These are phyloP conservation scores for Eucalyptus urophylla DNA, from an alignment of 345 rosid genomes.

Conservation along the genomic window DNA sequence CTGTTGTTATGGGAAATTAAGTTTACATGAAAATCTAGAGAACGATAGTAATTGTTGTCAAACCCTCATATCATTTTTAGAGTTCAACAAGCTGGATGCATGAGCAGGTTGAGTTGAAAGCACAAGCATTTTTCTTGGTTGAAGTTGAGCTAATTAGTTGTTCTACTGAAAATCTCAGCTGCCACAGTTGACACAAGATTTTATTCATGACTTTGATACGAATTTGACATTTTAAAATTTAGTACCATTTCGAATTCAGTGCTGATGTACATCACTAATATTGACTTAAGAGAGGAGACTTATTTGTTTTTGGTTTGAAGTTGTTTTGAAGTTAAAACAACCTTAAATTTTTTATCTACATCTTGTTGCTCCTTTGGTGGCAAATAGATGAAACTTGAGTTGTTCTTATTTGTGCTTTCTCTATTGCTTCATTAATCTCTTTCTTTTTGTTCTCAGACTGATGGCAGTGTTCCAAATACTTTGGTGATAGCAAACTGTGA, in stretches of 20 bases:
- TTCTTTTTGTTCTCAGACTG: constrained; percentile 36
- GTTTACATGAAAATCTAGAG: not conserved
- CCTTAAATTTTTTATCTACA: not conserved
- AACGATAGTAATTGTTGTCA: not conserved
- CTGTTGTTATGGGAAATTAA: not conserved
- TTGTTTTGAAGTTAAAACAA: not conserved
- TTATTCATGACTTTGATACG: not conserved
- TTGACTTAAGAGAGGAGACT: not conserved
- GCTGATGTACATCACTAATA: not conserved
- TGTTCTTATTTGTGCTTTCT: not conserved
- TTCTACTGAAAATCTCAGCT: not conserved
- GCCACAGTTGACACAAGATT: not conserved
- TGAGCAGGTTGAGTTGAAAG: not conserved
- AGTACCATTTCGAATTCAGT: not conserved
- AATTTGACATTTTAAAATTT: not conserved
- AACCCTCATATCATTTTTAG: not conserved
- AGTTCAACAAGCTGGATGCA: not conserved
- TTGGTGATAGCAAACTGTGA: constrained; percentile 84
- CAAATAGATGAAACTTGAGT: not conserved
- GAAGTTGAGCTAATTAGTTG: not conserved
- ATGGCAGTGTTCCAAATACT: constrained; percentile 89
- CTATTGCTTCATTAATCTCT: not conserved
- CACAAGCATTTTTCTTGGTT: not conserved
- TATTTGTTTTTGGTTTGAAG: not conserved
- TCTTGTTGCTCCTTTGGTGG: not conserved